A percentile compares a stretch with the other conserved stretches of the same genome.
phyloP scores from a whole-genome alignment of 148 eudicot genomes.

The Oxyria digyna region DNA sequence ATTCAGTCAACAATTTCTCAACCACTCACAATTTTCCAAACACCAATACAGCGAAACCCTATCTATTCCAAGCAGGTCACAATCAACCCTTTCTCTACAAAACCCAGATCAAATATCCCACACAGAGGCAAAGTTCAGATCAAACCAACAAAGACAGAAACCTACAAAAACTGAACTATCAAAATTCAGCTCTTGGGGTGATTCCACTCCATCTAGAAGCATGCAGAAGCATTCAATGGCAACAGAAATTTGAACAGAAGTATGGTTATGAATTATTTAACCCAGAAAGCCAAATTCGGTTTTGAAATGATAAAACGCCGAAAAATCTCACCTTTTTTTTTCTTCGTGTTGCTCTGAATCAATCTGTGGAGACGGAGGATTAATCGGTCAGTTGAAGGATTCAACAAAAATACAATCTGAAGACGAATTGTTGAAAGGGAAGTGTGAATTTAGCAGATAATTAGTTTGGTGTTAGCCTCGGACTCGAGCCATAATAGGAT shows the following conservation, averaged over 20 bases:
- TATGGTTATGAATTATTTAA: background rate
- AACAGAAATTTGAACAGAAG: background rate
- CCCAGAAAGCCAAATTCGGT: background rate
- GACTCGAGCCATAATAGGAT: background rate
- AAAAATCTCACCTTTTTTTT: background rate
- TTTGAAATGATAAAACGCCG: background rate
- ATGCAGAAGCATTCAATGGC: background rate
- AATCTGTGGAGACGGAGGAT: background rate
- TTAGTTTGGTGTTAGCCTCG: background rate
- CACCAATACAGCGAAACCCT: background rate
- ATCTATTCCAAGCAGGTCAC: background rate
- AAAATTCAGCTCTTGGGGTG: background rate
- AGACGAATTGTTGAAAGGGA: conserved; percentile 4
- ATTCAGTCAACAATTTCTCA: background rate
- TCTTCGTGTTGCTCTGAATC: background rate
- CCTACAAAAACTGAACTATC: background rate
- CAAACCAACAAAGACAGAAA: background rate
- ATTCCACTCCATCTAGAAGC: background rate
- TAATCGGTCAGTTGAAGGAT: background rate
- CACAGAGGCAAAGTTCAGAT: background rate
- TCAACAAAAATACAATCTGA: background rate
- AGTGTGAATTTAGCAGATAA: background rate
- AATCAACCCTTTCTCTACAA: background rate
- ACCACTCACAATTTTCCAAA: background rate
- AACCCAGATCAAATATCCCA: background rate